Conservation (phyloP, 805 yeast species). For the Clavispora fructus region DNA sequence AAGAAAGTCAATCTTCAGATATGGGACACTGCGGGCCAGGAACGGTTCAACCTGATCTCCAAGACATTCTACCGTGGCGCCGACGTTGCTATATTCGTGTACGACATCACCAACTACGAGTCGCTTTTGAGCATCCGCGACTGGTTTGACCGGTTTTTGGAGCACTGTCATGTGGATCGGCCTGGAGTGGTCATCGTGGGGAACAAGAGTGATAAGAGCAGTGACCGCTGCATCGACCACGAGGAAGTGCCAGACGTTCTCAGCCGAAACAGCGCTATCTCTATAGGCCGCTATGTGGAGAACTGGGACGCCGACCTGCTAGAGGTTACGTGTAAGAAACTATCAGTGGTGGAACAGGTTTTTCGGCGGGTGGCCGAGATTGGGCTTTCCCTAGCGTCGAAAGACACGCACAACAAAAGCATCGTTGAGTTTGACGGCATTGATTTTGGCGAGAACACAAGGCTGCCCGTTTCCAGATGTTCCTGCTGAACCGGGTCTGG, state of each 20-base stretch:
- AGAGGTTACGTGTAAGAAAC: constrained; percentile 29
- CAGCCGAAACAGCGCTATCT: constrained; percentile 15
- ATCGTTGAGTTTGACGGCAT: constrained; percentile 29
- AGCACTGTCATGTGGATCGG: constrained; percentile 41
- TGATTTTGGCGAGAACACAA: constrained; percentile 15
- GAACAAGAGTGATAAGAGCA: constrained; percentile 40
- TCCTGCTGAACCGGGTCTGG: constrained; percentile 12
- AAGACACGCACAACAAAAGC: constrained; percentile 2
- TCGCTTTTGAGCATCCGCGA: constrained; percentile 41
- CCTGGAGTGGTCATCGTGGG: constrained; percentile 52
- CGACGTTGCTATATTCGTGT: constrained; percentile 49
- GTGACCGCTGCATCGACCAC: constrained; percentile 30
- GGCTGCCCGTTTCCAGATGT: constrained; percentile 12
- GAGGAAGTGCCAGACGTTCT: constrained; percentile 33
- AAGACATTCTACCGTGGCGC: constrained; percentile 57
- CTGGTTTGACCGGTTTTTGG: constrained; percentile 46
- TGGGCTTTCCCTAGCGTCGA: constrained; percentile 19
- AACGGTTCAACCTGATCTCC: constrained; percentile 43
- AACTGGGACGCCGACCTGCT: constrained; percentile 31
- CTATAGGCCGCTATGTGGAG: constrained; percentile 21
- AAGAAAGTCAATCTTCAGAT: constrained; percentile 44
- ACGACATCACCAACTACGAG: constrained; percentile 50
- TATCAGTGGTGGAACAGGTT: constrained; percentile 26
- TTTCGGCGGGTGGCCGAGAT: constrained; percentile 34
- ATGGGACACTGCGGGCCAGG: constrained; percentile 50